Base-by-base conservation (phyloP, 169 alveolate species). In the Eimeria tenella region DNA sequence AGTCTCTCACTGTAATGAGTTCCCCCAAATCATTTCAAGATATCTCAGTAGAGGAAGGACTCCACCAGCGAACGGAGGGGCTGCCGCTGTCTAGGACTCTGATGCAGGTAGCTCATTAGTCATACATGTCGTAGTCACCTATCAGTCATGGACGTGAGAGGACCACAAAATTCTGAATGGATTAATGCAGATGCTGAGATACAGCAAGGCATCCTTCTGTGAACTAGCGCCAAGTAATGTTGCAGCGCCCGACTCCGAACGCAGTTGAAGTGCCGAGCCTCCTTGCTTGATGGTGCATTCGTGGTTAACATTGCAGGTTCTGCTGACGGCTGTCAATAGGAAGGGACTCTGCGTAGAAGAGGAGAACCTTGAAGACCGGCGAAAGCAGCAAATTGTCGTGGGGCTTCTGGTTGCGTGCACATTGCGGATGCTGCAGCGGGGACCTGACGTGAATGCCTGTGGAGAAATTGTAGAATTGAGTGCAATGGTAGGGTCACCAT, bases 371-470 rank as follows among this genome's bases (percentile, higher is more conserved):
- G 88, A 79, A 23, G 88, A 79, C 17, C 31, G 88, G 50, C 70
- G 88, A 49, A 79, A 79, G 70, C 88, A 79, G 70, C 65, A 79
- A 19, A 79, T 79, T 52, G 88, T 79, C 10, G 88, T 79, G 52
- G 88, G 88, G 49, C 52, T 79, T 3, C 71, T 79, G 4, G 70
- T 68, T 50, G 88, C 70, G 21, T 50, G 88, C 88, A 79, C 88
- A 19, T 4, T 79, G 21, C 88, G 88, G 65, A 7, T 79, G 68
- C 70, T 79, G 71, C 88, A 79, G 56, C 65, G 88, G 71, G 88
- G 88, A 7, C 68, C 88, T 4, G 88, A 79, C 25, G 71, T 79
- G 52, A 79, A 31, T 50, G 65, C 56, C 53, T 79, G 70, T 79
- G 88, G 60, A 68, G 88, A 79, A 7, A 50, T 79, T 21, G 70